Evolutionary conservation across 306 rosid genomes (phyloP).

Genomic region (Carpinus viminea): DNA sequence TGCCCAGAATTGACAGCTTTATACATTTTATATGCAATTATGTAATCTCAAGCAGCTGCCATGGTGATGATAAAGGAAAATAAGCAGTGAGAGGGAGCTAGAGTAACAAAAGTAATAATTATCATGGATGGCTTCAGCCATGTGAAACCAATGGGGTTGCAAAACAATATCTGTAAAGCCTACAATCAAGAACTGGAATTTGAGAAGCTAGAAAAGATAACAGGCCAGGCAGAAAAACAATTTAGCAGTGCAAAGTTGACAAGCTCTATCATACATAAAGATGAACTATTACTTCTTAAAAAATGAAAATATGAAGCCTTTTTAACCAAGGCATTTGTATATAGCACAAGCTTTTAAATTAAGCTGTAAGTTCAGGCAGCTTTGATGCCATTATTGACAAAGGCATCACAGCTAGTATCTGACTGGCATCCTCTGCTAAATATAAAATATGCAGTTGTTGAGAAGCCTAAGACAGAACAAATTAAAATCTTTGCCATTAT

Average conservation of each 20-base stretch:
- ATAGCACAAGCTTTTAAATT: no score
- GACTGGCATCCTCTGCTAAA: constrained; percentile 14
- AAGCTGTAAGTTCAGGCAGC: not conserved
- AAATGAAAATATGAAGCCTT: no score
- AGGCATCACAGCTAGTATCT: constrained; percentile 14
- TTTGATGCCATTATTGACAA: not conserved
- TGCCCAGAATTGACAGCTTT: not conserved
- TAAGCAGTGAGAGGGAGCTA: not conserved
- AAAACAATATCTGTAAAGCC: not conserved
- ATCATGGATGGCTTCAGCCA: not conserved
- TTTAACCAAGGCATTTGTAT: no score
- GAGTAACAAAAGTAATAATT: not conserved
- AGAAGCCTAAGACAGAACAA: constrained; percentile 19
- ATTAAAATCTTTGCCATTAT: constrained; percentile 26
- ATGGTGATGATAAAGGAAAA: not conserved
- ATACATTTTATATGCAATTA: not conserved
- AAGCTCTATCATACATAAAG: not conserved
- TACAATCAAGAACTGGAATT: not conserved
- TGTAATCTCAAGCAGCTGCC: not conserved
- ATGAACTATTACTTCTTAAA: no score
- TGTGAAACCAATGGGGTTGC: not conserved
- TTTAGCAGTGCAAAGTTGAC: not conserved
- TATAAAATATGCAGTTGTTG: constrained; percentile 16
- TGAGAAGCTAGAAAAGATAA: not conserved
- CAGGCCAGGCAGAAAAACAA: not conserved